Evolutionary conservation across 1,284 basidiomycete species (phyloP).

Genomic region (Gymnopus androsaceus): DNA sequence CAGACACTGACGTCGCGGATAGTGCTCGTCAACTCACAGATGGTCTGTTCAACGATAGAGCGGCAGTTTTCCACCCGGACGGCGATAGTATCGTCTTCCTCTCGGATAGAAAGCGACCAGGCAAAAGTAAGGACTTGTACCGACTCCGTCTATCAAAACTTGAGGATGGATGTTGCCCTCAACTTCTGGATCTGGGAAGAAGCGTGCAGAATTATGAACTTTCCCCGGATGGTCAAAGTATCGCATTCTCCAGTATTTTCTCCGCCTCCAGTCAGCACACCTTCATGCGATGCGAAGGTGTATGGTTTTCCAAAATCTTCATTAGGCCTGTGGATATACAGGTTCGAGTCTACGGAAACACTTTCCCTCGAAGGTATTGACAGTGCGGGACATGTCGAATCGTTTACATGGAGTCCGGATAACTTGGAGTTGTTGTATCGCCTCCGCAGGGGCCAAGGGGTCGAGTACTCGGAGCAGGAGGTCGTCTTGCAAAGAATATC

Average conservation of each 20-base stretch:
- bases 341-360: conserved; percentile 25
- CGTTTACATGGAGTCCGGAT: conserved; percentile 26
- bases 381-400: conserved; percentile 26
- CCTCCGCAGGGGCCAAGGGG: conserved; percentile 26
- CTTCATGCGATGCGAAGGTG: conserved; percentile 28
- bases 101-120: conserved; percentile 27
- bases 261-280: conserved; percentile 15
- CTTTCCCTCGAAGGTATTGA: conserved; percentile 22
- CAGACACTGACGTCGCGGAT: conserved; percentile 24
- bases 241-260: conserved; percentile 25
- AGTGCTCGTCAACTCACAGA: conserved; percentile 28
- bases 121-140: conserved; percentile 27
- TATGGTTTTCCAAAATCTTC: conserved; percentile 17
- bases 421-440: conserved; percentile 31
- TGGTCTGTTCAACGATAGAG: conserved; percentile 25
- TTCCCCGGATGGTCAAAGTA: conserved; percentile 30
- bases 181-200: conserved; percentile 7
- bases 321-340: conserved; percentile 21
- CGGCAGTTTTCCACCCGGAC: conserved; percentile 31
- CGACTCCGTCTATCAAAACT: conserved; percentile 13
- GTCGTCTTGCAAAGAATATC: not conserved
- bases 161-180: not conserved
- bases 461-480: conserved; percentile 24
- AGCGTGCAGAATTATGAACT: conserved; percentile 31
- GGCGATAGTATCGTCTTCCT: conserved; percentile 27